These are phyloP conservation scores for Agapanthus africanus DNA, from an alignment of 106 monocot genomes.

Conservation along the genomic window DNA sequence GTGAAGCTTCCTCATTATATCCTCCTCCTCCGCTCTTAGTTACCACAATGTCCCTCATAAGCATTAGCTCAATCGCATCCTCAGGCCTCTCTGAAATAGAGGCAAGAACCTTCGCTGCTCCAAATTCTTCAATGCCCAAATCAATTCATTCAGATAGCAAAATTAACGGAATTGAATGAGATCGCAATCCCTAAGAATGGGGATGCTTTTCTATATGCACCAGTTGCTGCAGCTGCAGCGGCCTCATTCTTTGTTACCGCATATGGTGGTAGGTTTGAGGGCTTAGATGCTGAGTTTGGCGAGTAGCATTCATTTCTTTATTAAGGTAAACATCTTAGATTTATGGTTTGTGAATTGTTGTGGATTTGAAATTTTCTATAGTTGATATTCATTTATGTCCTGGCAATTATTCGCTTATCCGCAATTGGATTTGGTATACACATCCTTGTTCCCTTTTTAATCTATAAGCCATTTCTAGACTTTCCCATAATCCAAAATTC, in stretches of 20 bases:
- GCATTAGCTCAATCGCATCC: conserved; percentile 2
- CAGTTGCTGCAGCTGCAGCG: conserved; percentile 15
- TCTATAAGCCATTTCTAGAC: too few relatives aligned
- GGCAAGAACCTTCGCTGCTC: conserved; percentile 32
- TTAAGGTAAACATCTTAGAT: conserved; percentile 34
- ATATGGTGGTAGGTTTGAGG: background rate
- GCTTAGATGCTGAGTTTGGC: conserved; percentile 7
- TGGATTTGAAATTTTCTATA: background rate
- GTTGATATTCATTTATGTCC: too few relatives aligned
- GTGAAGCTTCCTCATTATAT: conserved; percentile 13
- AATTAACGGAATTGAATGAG: background rate
- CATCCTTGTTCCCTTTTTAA: too few relatives aligned
- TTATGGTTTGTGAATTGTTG: background rate
- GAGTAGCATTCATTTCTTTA: conserved; percentile 30
- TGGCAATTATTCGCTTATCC: background rate
- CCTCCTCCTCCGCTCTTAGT: conserved; percentile 24
- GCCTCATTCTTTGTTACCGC: conserved; percentile 19
- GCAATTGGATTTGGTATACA: too few relatives aligned
- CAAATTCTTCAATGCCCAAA: conserved; percentile 28
- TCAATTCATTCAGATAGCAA: background rate
- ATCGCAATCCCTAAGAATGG: conserved; percentile 17
- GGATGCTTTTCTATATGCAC: conserved; percentile 31
- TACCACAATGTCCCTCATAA: conserved; percentile 20
- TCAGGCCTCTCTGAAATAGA: conserved; percentile 18
- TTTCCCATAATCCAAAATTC: background rate